Evolutionary conservation across 2,329 filamentous ascomycete species (phyloP).

Genomic region (Fragosphaeria purpurea): DNA sequence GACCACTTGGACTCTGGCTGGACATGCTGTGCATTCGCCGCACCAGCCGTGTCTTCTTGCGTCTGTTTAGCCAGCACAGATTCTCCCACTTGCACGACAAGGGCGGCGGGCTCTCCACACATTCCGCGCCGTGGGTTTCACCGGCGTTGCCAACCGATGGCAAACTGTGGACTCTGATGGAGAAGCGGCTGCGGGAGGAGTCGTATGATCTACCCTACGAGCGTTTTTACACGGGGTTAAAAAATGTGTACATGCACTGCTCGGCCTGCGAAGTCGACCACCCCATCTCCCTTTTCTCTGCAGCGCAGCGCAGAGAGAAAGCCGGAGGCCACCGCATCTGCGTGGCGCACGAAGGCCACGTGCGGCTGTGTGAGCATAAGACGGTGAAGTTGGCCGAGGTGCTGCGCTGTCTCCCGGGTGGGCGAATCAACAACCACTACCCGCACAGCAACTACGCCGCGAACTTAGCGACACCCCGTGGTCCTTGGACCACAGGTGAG

Average conservation of each 20-base stretch:
- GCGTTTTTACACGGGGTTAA: not conserved
- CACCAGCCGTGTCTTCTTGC: not conserved
- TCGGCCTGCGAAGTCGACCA: not conserved
- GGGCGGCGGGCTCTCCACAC: not conserved
- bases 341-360: not conserved
- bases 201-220: no score
- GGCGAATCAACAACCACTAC: not conserved
- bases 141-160: not conserved
- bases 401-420: not conserved
- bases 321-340: not conserved
- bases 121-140: not conserved
- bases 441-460: not conserved
- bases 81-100: not conserved
- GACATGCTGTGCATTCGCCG: not conserved
- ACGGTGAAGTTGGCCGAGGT: not conserved
- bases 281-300: not conserved
- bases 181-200: no score
- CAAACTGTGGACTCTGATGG: no score
- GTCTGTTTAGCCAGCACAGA: not conserved
- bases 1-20: not conserved
- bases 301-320: not conserved
- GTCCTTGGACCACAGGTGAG: no score
- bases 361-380: slow-evolving; percentile 1
- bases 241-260: not conserved
- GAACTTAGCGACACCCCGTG: no score